Evolutionary conservation across 1,284 basidiomycete genomes (phyloP).

Genomic region (Leccinum subrobustum): DNA sequence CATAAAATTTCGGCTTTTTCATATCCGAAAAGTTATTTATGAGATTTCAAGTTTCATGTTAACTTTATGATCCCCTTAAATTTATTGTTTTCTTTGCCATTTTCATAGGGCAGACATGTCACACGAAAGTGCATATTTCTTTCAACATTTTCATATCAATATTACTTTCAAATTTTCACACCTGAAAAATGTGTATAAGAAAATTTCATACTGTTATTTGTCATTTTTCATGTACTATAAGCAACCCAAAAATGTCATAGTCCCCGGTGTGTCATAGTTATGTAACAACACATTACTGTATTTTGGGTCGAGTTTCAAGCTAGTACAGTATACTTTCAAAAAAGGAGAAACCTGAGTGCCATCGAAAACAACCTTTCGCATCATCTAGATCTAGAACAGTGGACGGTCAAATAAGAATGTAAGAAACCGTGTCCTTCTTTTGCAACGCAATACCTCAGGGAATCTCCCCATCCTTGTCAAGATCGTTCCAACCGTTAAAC

Average conservation of each 20-base stretch:
- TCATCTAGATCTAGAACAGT: not conserved
- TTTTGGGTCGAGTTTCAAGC: not conserved
- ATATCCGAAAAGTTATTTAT: not conserved
- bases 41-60: not conserved
- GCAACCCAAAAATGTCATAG: not conserved
- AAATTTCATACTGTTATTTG: not conserved
- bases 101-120: not conserved
- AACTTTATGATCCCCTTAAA: not conserved
- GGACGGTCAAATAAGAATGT: not conserved
- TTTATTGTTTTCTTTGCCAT: not conserved
- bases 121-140: not conserved
- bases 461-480: constrained; percentile 6
- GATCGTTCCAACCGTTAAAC: constrained; percentile 4
- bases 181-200: not conserved
- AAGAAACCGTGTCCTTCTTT: not conserved
- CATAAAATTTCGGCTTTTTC: not conserved
- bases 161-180: not conserved
- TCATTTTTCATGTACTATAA: not conserved
- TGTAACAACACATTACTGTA: no score
- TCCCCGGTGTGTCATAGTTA: not conserved
- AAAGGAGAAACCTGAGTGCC: not conserved
- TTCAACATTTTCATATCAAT: not conserved
- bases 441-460: not conserved
- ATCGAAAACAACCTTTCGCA: not conserved
- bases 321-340: not conserved